A percentile compares a stretch with the other conserved stretches of the same genome.
phyloP scores from a whole-genome alignment of 176 grass and related monocot genomes.

The Musa beccarii region DNA sequence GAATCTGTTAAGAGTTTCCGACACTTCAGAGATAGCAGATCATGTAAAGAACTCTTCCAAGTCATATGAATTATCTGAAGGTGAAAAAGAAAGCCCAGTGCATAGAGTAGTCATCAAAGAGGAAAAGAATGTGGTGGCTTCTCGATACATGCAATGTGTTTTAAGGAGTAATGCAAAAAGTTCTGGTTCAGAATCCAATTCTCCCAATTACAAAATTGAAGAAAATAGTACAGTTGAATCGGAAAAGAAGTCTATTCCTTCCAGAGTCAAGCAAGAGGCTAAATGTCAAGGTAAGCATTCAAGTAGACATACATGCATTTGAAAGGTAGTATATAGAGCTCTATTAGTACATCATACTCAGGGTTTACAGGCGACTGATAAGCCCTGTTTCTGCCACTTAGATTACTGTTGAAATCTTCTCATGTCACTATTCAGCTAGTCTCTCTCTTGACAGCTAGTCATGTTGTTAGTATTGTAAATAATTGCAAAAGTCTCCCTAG shows the following conservation, averaged over 20 bases:
- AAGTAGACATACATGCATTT: background rate
- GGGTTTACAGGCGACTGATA: background rate
- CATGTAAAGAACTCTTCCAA: conserved; percentile 36
- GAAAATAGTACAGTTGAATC: conserved; percentile 35
- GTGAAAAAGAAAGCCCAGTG: conserved; percentile 69
- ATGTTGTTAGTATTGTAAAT: too few relatives aligned
- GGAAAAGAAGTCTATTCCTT: conserved; percentile 35
- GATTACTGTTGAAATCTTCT: background rate
- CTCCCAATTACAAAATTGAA: conserved; percentile 48
- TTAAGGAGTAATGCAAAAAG: conserved; percentile 56
- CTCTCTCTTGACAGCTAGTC: too few relatives aligned
- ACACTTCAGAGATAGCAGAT: conserved; percentile 48
- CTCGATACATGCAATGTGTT: conserved; percentile 84
- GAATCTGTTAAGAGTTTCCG: conserved; percentile 55
- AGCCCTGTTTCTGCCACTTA: background rate
- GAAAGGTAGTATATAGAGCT: background rate
- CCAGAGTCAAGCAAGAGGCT: conserved; percentile 49
- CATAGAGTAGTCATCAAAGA: conserved; percentile 76
- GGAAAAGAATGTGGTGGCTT: conserved; percentile 62
- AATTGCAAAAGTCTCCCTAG: too few relatives aligned
- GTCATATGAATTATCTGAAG: conserved; percentile 46
- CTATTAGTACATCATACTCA: too few relatives aligned
- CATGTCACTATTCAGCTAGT: too few relatives aligned
- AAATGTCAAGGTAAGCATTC: conserved; percentile 65
- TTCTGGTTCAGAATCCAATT: conserved; percentile 43